Evolutionary conservation across 2,329 filamentous ascomycete genomes (phyloP).

Genomic region (Fusarium stilboides): DNA sequence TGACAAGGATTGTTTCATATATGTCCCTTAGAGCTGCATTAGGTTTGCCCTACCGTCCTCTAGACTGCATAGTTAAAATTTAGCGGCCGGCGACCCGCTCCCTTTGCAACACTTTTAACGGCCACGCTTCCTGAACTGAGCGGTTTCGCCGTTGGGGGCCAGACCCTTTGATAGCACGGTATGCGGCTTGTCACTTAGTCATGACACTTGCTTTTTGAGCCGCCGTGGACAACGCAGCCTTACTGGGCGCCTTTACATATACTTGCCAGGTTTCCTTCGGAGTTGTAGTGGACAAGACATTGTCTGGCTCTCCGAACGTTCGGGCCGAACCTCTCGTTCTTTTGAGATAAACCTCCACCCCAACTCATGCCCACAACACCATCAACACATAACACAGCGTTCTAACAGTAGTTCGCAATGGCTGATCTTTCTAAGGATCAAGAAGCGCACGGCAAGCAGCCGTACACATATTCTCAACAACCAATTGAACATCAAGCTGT

Average conservation of each 20-base stretch:
- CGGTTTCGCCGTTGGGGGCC: constrained; percentile 2
- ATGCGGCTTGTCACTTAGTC: constrained; percentile 23
- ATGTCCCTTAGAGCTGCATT: too few species aligned
- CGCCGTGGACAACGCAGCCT: background rate
- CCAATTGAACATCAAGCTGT: constrained; percentile 8
- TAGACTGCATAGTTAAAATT: too few species aligned
- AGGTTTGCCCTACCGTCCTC: too few species aligned
- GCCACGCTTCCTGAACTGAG: background rate
- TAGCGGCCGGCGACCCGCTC: too few species aligned
- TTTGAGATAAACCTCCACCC: background rate
- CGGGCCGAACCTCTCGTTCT: background rate
- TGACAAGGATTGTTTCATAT: too few species aligned
- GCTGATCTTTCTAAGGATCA: constrained; percentile 2
- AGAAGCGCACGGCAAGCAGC: background rate
- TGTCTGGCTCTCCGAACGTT: background rate
- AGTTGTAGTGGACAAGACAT: too few species aligned
- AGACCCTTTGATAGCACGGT: background rate
- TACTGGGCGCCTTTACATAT: constrained; percentile 7
- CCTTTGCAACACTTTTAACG: background rate
- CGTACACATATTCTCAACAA: constrained; percentile 1
- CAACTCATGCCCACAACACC: background rate
- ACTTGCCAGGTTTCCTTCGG: background rate
- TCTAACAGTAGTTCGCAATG: constrained; percentile 10
- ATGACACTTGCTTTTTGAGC: constrained; percentile 10
- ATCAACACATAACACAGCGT: background rate